Base-by-base conservation (phyloP, 2,329 filamentous ascomycete genomes). In the Phoma herbarum region DNA sequence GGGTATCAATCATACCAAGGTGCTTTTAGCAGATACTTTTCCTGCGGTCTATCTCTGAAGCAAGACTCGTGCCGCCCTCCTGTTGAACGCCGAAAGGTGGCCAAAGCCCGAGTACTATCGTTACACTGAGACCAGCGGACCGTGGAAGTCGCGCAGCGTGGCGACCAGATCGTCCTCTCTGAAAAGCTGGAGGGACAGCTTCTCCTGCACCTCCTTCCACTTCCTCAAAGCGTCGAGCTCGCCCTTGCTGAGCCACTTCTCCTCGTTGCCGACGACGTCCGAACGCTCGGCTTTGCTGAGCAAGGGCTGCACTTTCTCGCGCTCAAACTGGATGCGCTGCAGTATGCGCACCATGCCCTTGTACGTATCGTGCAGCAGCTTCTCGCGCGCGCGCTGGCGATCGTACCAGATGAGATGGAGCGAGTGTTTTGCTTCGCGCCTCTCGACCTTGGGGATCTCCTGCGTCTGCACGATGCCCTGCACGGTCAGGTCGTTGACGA, bases 331-430 rank as follows among this genome's bases (percentile, higher is more conserved):
- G 23, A 96, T 84, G 23, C 93, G 89, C 75, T 97, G 91, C 47
- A 97, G 76, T 62, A 90, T 90, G 56, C 93, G 87, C 16, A 92
- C 85, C 91, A 98, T 97, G 26, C 89, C 86, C 76, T 96, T 96
- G 81, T 97, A 98, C 0, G 90, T 86, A 59, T 92, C 89, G 62
- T 96, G 90, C 11, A 97, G 78, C 1, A 96, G 80, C 60, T 90
- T 85, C 20, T 85, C 83, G 47, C 88, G 82, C 7, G 90, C 89
- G 45, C 90, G 86, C 44, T 92, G 87, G 11, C 85, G 82, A 73
- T 98, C 93, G 76, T 92, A 96, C 81, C 88, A 97, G 89, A 93
- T 97, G 55, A 98, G 86, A 75, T 93, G 98, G 23, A 97, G 85
- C 0, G 93, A 96, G 51, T 92, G 88, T 62, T 89, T 91, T 0